Evolutionary conservation across 331 rosid genomes (phyloP).

Genomic region (Cucumis variabilis): DNA sequence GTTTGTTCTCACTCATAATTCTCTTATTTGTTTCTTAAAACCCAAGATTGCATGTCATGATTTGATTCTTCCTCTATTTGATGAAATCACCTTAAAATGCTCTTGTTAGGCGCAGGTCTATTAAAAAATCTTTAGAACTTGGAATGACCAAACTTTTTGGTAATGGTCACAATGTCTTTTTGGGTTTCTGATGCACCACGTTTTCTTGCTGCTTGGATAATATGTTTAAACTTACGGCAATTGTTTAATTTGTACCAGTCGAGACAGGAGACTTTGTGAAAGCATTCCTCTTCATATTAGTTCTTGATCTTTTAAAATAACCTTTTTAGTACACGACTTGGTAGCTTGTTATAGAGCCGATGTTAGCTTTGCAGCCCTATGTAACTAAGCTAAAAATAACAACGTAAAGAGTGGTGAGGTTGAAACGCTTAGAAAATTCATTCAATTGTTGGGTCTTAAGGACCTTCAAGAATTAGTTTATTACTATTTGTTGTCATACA

Average conservation of each 20-base stretch:
- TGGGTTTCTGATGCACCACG: conserved; percentile 4
- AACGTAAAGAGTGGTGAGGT: background rate
- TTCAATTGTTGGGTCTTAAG: background rate
- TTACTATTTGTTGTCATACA: conserved; percentile 62
- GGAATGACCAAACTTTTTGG: background rate
- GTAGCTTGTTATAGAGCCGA: no score
- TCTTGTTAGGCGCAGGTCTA: background rate
- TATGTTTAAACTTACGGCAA: background rate
- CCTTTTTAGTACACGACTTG: background rate
- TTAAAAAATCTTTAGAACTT: background rate
- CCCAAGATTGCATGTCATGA: background rate
- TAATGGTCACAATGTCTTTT: background rate
- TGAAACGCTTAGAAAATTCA: background rate
- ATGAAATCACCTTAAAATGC: background rate
- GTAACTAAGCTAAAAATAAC: no score
- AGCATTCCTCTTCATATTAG: background rate
- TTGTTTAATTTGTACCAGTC: background rate
- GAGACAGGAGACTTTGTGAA: background rate
- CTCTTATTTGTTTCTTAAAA: background rate
- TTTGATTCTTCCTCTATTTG: background rate
- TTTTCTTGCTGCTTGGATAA: background rate
- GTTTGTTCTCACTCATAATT: background rate
- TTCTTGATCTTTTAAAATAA: background rate
- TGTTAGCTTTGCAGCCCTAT: no score
- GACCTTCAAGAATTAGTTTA: conserved; percentile 35